These are phyloP conservation scores for Phytophthora litchii DNA, from an alignment of 352 stramenopile genomes.

Conservation along the genomic window DNA sequence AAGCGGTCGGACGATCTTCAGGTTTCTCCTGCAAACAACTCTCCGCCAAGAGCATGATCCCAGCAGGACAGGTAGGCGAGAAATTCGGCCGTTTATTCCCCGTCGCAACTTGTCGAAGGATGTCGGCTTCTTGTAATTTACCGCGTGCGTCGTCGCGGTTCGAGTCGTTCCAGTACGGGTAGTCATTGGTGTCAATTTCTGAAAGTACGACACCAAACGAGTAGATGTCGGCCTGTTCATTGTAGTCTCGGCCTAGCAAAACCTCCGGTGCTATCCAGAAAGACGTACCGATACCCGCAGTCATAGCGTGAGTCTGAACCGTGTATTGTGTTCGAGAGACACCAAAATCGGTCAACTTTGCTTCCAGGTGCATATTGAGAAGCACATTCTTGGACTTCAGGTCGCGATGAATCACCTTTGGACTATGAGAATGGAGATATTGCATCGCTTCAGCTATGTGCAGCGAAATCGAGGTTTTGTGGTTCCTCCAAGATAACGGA, in stretches of 20 bases:
- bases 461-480: conserved; percentile 50
- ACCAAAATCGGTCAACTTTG: conserved; percentile 77
- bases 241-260: conserved; percentile 39
- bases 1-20: conserved; percentile 33
- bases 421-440: conserved; percentile 53
- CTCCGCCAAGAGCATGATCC: conserved; percentile 42
- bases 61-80: conserved; percentile 33
- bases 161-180: conserved; percentile 42
- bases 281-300: conserved; percentile 38
- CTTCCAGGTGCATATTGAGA: conserved; percentile 55
- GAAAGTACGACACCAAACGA: conserved; percentile 49
- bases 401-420: conserved; percentile 50
- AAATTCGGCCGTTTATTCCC: conserved; percentile 41
- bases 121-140: conserved; percentile 44
- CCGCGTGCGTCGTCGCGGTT: conserved; percentile 25
- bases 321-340: conserved; percentile 43
- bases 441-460: conserved; percentile 51
- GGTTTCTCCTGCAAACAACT: conserved; percentile 44
- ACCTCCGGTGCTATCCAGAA: conserved; percentile 49
- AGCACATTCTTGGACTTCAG: conserved; percentile 51
- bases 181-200: conserved; percentile 50
- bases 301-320: conserved; percentile 46
- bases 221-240: conserved; percentile 46
- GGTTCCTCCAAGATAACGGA: conserved; percentile 36
- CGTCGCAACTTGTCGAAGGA: conserved; percentile 35